These are phyloP conservation scores for Helotiales sp. DNA, from an alignment of 2,329 filamentous ascomycete species.

Conservation along the genomic window DNA sequence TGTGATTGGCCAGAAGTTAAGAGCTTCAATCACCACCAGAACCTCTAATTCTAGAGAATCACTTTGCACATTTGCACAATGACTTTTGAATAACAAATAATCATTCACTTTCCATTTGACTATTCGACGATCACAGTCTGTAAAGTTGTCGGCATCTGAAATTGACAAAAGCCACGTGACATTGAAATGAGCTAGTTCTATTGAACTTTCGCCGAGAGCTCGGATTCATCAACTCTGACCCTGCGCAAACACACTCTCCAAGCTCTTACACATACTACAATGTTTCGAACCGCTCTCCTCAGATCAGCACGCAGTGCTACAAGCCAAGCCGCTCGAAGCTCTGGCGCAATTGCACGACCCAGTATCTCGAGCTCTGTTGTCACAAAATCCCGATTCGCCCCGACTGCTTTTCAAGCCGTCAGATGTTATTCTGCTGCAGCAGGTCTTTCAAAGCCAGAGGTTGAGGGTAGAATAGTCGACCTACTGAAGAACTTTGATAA, in stretches of 20 bases:
- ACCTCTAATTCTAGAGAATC: not conserved
- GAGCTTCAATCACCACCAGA: conserved; percentile 22
- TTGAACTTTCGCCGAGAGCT: not conserved
- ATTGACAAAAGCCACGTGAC: conserved; percentile 18
- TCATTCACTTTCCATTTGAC: not conserved
- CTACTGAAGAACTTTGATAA: conserved; percentile 97
- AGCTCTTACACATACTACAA: conserved; percentile 46
- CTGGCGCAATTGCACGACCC: conserved; percentile 58
- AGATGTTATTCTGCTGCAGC: conserved; percentile 85
- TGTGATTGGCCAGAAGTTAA: conserved; percentile 23
- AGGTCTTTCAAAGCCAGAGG: conserved; percentile 77
- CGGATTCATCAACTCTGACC: conserved; percentile 17
- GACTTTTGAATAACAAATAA: not conserved
- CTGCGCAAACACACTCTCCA: conserved; percentile 14
- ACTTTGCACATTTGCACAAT: no score
- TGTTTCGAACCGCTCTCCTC: conserved; percentile 89
- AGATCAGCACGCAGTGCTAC: conserved; percentile 64
- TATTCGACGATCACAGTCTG: not conserved
- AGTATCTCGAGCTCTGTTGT: conserved; percentile 59
- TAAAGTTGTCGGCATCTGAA: not conserved
- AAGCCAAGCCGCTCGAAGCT: conserved; percentile 50
- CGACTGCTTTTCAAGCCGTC: conserved; percentile 65
- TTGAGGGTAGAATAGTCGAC: conserved; percentile 89
- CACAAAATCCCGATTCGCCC: conserved; percentile 62
- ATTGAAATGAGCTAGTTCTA: conserved; percentile 17